A percentile compares a stretch with the other conserved stretches of the same genome.
phyloP scores from a whole-genome alignment of 805 yeast species.

The Metschnikowia picachoensis region DNA sequence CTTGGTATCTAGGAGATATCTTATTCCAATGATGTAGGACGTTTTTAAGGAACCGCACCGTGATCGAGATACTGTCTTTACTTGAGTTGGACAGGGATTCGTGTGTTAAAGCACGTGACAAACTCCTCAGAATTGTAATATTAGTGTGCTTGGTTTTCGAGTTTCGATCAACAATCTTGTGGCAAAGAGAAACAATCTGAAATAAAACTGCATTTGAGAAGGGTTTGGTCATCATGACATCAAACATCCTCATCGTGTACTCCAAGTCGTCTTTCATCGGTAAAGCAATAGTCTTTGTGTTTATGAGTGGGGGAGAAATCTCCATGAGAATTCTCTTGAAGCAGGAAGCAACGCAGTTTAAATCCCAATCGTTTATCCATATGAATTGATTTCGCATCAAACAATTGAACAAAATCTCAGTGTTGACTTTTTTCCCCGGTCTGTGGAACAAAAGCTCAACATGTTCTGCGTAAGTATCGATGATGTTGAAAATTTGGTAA shows the following conservation, averaged over 20 bases:
- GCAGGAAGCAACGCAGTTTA: constrained; percentile 46
- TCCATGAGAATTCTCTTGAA: constrained; percentile 47
- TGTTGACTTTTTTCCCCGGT: constrained; percentile 50
- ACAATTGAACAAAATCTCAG: constrained; percentile 46
- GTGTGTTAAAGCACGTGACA: constrained; percentile 56
- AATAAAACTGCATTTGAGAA: constrained; percentile 31
- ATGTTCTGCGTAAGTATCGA: constrained; percentile 39
- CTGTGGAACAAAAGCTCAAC: constrained; percentile 49
- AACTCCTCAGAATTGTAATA: constrained; percentile 39
- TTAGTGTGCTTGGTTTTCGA: constrained; percentile 21
- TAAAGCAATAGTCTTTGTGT: constrained; percentile 43
- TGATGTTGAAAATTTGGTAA: constrained; percentile 49
- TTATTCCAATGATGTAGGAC: constrained; percentile 48
- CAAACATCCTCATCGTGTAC: constrained; percentile 38
- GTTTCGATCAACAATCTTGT: constrained; percentile 33
- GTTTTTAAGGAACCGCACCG: constrained; percentile 51
- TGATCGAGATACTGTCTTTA: constrained; percentile 47
- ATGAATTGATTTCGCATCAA: constrained; percentile 52
- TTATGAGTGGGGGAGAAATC: constrained; percentile 52
- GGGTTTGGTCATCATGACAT: constrained; percentile 27
- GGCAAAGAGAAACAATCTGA: constrained; percentile 40
- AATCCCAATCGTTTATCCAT: constrained; percentile 54
- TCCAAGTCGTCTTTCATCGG: constrained; percentile 51
- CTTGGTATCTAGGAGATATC: constrained; percentile 19
- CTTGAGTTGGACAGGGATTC: constrained; percentile 36